A percentile compares a stretch with the other conserved stretches of the same genome.
These are phyloP conservation scores for Luvunga scandens DNA, from an alignment of 345 rosid genomes.

Conservation along the genomic window DNA sequence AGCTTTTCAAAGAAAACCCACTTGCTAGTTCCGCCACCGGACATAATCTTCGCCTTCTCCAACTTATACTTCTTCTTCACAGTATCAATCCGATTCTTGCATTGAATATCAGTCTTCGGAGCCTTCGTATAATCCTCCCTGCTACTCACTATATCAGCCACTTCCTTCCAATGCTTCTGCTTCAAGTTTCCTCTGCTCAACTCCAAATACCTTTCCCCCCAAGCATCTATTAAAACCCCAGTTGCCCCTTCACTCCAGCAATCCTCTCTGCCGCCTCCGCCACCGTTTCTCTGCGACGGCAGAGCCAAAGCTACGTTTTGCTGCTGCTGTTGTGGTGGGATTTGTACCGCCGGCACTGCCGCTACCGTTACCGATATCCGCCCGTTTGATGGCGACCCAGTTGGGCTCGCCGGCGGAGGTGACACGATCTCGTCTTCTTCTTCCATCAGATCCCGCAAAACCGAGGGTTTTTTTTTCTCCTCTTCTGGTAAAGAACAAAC, in stretches of 20 bases:
- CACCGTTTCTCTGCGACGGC: conserved; percentile 34
- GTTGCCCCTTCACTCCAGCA: conserved; percentile 98
- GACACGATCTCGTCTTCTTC: conserved; percentile 62
- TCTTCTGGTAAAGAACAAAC: neutral
- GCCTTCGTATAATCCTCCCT: conserved; percentile 62
- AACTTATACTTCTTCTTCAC: conserved; percentile 94
- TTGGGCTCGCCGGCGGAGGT: conserved; percentile 28
- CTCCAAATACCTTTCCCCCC: conserved; percentile 93
- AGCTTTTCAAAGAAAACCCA: conserved; percentile 79
- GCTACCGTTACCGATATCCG: conserved; percentile 48
- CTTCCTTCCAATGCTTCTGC: conserved; percentile 97
- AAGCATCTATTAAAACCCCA: conserved; percentile 76
- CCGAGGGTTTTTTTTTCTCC: neutral
- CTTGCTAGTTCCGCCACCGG: conserved; percentile 54
- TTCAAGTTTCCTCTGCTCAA: conserved; percentile 92
- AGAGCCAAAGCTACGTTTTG: conserved; percentile 36
- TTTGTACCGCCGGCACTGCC: conserved; percentile 25
- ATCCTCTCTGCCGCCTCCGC: conserved; percentile 73
- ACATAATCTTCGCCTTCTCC: conserved; percentile 60
- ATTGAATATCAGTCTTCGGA: conserved; percentile 85
- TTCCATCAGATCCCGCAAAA: conserved; percentile 30
- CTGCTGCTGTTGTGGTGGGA: conserved; percentile 24
- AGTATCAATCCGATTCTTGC: conserved; percentile 95
- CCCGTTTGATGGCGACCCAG: conserved; percentile 38
- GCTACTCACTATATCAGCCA: conserved; percentile 81